Evolutionary conservation across 2,329 filamentous ascomycete genomes (phyloP).

Genomic region (Beauveria varroae): DNA sequence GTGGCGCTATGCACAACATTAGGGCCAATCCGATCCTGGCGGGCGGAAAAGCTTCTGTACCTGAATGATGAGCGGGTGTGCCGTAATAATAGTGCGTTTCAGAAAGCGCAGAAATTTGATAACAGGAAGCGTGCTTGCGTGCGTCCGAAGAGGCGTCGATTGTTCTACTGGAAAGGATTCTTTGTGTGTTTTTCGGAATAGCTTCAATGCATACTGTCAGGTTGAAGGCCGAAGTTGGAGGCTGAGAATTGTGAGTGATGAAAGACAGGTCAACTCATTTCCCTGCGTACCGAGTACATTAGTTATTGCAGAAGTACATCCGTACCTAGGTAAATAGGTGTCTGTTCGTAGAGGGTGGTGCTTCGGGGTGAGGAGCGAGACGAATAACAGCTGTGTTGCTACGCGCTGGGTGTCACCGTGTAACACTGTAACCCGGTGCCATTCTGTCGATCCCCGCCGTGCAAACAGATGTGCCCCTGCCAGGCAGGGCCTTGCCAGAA

Average conservation of each 20-base stretch:
- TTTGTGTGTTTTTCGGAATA: background rate
- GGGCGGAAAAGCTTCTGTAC: constrained; percentile 1
- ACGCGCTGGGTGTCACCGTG: constrained; percentile 4
- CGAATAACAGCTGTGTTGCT: background rate
- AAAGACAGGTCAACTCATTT: background rate
- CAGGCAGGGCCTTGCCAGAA: background rate
- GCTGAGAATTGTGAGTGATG: no score
- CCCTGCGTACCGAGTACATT: background rate
- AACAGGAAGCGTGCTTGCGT: background rate
- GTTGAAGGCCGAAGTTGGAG: no score
- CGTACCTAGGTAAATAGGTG: background rate
- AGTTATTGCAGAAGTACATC: no score
- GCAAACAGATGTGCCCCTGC: background rate
- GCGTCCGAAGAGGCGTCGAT: background rate
- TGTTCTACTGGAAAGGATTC: background rate
- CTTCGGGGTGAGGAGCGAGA: no score
- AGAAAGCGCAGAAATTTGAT: background rate
- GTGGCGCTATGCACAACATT: background rate
- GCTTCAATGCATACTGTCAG: no score
- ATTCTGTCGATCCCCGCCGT: background rate
- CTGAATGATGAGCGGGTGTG: background rate
- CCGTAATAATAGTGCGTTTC: background rate
- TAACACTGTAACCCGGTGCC: background rate
- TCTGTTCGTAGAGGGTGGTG: no score
- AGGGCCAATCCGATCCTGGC: background rate